Conservation (phyloP, 441 rosid species). For the Cnidoscolus chayamansa region DNA sequence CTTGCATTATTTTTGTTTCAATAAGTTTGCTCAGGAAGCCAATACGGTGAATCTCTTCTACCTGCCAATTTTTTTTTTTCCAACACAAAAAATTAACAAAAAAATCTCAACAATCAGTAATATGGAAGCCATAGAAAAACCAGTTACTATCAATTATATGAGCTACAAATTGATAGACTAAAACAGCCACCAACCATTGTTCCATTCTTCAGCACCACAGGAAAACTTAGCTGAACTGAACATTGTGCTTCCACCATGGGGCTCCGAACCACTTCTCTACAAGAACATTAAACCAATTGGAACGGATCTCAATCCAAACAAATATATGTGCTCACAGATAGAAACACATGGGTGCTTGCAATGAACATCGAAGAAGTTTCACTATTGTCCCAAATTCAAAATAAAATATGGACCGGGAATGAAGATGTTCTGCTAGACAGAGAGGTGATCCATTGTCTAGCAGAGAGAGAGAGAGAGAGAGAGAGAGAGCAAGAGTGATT, state of each 20-base stretch:
- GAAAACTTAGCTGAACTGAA: constrained; percentile 92
- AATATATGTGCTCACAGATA: not conserved
- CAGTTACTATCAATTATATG: not conserved
- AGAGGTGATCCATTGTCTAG: not conserved
- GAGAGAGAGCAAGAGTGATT: not conserved
- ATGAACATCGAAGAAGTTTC: not conserved
- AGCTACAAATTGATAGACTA: constrained; percentile 15
- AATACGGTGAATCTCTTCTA: constrained; percentile 76
- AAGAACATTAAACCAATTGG: constrained; percentile 29
- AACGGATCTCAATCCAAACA: constrained; percentile 19
- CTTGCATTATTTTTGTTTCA: constrained; percentile 83
- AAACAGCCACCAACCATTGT: constrained; percentile 53
- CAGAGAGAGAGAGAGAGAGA: not conserved
- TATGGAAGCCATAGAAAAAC: constrained; percentile 10
- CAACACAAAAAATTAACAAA: not conserved
- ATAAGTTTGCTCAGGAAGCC: constrained; percentile 87
- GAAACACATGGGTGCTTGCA: not conserved
- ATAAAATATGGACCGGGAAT: not conserved
- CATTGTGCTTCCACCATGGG: constrained; percentile 97
- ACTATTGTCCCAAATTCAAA: not conserved
- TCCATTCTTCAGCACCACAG: constrained; percentile 85
- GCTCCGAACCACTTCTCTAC: constrained; percentile 79
- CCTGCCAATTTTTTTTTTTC: constrained; percentile 40
- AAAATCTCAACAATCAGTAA: constrained; percentile 8
- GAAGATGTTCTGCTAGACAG: not conserved